Conservation (phyloP, 768 basidiomycete species). For the Trametes coccinea region DNA sequence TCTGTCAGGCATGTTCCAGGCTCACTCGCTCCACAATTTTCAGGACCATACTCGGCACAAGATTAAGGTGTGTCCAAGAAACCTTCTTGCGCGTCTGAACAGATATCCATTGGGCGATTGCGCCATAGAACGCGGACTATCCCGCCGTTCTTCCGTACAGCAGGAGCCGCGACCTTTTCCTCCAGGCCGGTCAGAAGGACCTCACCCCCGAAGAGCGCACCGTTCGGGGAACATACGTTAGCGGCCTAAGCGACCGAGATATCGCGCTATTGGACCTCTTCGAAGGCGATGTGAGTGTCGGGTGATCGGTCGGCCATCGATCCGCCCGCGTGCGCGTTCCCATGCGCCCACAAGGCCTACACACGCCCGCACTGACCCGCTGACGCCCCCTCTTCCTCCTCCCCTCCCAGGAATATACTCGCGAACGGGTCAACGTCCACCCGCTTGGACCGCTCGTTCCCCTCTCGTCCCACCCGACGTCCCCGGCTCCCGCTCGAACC, state of each 20-base stretch:
- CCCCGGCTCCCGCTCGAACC: constrained; percentile 29
- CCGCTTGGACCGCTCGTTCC: constrained; percentile 48
- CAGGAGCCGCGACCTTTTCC: constrained; percentile 48
- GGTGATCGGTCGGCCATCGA: not conserved
- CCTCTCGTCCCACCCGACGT: constrained; percentile 29
- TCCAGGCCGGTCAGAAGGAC: constrained; percentile 35
- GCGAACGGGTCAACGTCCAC: constrained; percentile 53
- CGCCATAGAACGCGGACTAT: constrained; percentile 64
- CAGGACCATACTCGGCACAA: constrained; percentile 83
- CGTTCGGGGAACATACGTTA: constrained; percentile 79
- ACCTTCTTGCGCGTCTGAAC: not conserved
- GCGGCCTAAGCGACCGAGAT: constrained; percentile 66
- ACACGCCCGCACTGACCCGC: not conserved
- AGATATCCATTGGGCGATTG: not conserved
- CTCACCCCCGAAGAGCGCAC: constrained; percentile 61
- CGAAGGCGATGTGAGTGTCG: constrained; percentile 67
- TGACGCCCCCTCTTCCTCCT: not conserved
- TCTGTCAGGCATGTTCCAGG: not conserved
- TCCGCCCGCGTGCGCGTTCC: not conserved
- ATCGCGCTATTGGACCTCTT: constrained; percentile 74
- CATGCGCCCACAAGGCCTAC: constrained; percentile 1
- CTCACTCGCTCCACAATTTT: not conserved
- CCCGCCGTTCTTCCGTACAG: constrained; percentile 75
- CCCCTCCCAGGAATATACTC: constrained; percentile 65
- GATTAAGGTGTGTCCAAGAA: constrained; percentile 52